Conservation (phyloP, 2,329 filamentous ascomycete genomes). For the Fusarium sp. region DNA sequence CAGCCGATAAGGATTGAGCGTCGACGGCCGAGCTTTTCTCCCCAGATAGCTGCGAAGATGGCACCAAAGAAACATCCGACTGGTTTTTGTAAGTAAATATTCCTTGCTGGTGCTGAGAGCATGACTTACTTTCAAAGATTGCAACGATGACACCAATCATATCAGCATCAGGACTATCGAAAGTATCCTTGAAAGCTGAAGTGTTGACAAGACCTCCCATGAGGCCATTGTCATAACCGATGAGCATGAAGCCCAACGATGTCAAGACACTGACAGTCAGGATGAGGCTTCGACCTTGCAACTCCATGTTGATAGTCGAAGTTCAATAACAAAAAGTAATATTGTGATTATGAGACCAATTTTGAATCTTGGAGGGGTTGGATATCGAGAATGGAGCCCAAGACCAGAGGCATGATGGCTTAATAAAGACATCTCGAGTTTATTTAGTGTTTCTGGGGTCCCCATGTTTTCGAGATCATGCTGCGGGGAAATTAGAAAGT, state of each 20-base stretch:
- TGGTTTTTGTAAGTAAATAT: neutral
- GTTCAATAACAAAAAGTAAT: neutral
- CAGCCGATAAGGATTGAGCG: constrained; percentile 56
- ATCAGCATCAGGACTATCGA: constrained; percentile 52
- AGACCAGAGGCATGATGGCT: constrained; percentile 1
- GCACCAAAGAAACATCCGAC: constrained; percentile 48
- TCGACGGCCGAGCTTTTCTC: constrained; percentile 58
- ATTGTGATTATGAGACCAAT: neutral
- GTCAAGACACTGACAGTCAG: constrained; percentile 57
- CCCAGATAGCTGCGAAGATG: constrained; percentile 51
- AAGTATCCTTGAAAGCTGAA: constrained; percentile 54
- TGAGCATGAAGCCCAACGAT: constrained; percentile 60
- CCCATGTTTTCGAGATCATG: constrained; percentile 13
- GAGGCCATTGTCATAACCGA: constrained; percentile 60
- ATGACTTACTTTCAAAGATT: constrained; percentile 53
- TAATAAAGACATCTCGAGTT: constrained; percentile 25
- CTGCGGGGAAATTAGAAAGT: constrained; percentile 6
- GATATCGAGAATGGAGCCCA: neutral
- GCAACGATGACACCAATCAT: constrained; percentile 60
- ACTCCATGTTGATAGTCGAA: constrained; percentile 13
- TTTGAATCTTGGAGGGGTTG: neutral
- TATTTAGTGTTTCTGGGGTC: constrained; percentile 17
- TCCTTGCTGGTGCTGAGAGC: neutral
- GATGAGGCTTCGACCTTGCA: constrained; percentile 53
- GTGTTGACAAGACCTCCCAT: constrained; percentile 57